A percentile compares a stretch with the other conserved stretches of the same genome.
These are phyloP conservation scores for Marasmius fiardii DNA, from an alignment of 1,284 basidiomycete genomes.

Conservation along the genomic window DNA sequence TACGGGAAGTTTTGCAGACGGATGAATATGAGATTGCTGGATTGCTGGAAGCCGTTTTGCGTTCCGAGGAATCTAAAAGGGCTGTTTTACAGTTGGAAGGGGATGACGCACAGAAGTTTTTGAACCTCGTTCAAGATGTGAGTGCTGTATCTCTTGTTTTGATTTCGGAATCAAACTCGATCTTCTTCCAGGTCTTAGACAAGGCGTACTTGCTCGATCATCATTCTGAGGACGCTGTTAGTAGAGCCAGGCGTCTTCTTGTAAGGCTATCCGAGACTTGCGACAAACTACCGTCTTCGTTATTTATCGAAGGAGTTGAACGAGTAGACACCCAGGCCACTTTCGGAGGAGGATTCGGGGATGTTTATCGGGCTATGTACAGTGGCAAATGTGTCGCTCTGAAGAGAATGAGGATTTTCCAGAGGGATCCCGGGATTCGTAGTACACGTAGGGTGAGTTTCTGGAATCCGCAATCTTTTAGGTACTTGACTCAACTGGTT, in stretches of 20 bases:
- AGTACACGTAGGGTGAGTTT: conserved; percentile 2
- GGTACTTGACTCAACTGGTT: background rate
- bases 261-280: conserved; percentile 14
- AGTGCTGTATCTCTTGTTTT: background rate
- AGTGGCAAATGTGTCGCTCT: conserved; percentile 16
- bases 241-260: background rate
- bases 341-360: conserved; percentile 17
- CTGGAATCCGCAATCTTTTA: background rate
- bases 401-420: conserved; percentile 19
- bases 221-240: background rate
- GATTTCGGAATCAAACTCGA: too few relatives aligned
- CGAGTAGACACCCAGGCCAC: conserved; percentile 9
- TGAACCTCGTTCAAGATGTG: conserved; percentile 2
- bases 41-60: background rate
- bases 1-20: background rate
- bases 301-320: conserved; percentile 18
- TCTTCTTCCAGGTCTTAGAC: conserved; percentile 1
- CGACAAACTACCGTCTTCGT: conserved; percentile 15
- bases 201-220: background rate
- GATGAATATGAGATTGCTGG: conserved; percentile 3
- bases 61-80: background rate
- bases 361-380: conserved; percentile 16
- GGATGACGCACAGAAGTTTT: conserved; percentile 3
- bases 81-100: conserved; percentile 1
- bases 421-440: conserved; percentile 1